Evolutionary conservation across 1,284 basidiomycete genomes (phyloP).

Genomic region (Porodaedalea pini): DNA sequence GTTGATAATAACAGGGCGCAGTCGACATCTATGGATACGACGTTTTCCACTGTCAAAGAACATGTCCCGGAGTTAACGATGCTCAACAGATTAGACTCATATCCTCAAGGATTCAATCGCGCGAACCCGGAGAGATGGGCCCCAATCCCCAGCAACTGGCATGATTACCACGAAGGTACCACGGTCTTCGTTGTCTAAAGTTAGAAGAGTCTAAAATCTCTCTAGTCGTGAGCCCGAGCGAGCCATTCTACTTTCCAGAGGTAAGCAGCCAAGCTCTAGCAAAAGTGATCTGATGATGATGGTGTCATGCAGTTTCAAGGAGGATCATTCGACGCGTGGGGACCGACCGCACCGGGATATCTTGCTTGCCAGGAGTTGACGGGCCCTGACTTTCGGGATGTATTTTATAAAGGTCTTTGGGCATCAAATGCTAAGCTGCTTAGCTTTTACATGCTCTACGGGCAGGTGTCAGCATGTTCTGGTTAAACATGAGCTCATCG

Average conservation of each 20-base stretch:
- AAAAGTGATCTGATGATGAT: constrained; percentile 36
- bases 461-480: constrained; percentile 34
- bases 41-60: neutral
- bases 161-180: constrained; percentile 33
- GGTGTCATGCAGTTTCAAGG: constrained; percentile 39
- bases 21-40: constrained; percentile 55
- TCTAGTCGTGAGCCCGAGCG: constrained; percentile 23
- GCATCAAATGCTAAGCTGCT: constrained; percentile 31
- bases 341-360: constrained; percentile 23
- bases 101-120: constrained; percentile 73
- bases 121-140: constrained; percentile 60
- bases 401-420: constrained; percentile 30
- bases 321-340: constrained; percentile 30
- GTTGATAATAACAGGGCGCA: constrained; percentile 44
- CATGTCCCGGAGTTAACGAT: neutral
- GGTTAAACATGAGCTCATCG: neutral
- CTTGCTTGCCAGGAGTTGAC: constrained; percentile 29
- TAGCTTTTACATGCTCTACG: constrained; percentile 32
- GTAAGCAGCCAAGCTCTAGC: constrained; percentile 22
- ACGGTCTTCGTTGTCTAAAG: constrained; percentile 47
- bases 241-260: constrained; percentile 35
- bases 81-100: constrained; percentile 50
- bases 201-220: constrained; percentile 70
- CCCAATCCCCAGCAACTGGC: constrained; percentile 43
- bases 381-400: constrained; percentile 29